Conservation (phyloP, 2,329 filamentous ascomycete species). For the Cladosporium halotolerans region DNA sequence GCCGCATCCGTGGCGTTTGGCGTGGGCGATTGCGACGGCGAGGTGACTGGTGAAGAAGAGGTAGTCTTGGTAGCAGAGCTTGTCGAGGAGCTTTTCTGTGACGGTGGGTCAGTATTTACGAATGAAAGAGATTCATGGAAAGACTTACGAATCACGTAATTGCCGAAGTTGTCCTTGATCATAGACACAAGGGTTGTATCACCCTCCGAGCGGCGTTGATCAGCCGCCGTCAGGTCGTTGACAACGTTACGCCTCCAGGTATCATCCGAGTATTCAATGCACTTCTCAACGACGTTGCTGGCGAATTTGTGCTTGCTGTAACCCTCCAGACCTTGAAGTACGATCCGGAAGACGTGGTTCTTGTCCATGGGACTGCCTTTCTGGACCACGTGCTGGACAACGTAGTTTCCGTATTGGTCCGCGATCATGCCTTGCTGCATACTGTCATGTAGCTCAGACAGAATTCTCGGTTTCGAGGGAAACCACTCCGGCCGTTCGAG, state of each 20-base stretch:
- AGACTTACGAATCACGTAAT: conserved; percentile 90
- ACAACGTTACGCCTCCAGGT: conserved; percentile 67
- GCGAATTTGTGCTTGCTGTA: conserved; percentile 94
- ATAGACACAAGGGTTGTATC: conserved; percentile 65
- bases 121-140: neutral
- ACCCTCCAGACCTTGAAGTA: conserved; percentile 63
- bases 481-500: conserved; percentile 70
- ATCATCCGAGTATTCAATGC: conserved; percentile 64
- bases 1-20: conserved; percentile 35
- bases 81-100: conserved; percentile 70
- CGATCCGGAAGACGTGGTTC: conserved; percentile 63
- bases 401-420: conserved; percentile 93
- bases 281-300: conserved; percentile 95
- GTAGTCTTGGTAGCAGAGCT: conserved; percentile 36
- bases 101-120: conserved; percentile 14
- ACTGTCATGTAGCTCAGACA: conserved; percentile 71
- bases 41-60: conserved; percentile 35
- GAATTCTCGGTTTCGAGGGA: conserved; percentile 62
- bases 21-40: conserved; percentile 40
- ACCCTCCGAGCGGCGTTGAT: conserved; percentile 49
- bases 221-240: conserved; percentile 51
- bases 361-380: conserved; percentile 69
- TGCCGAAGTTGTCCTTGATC: conserved; percentile 88
- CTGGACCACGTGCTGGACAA: conserved; percentile 84
- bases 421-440: conserved; percentile 64